Percentiles rank a stretch among this genome's conserved stretches.
Conservation (phyloP, 495 filamentous ascomycete species). For the Tirmania nivea region DNA sequence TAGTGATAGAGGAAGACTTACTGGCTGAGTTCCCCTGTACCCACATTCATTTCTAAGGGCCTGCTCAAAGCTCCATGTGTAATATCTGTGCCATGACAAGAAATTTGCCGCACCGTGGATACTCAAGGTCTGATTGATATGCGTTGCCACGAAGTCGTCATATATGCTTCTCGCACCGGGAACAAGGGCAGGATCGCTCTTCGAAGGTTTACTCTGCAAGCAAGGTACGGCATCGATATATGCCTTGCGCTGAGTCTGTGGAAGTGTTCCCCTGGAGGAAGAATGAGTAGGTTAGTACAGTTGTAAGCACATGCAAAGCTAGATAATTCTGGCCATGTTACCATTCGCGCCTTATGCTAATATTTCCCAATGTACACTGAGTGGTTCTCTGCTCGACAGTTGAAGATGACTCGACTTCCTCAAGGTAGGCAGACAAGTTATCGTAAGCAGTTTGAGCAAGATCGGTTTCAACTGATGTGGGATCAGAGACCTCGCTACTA, state of each 20-base stretch:
- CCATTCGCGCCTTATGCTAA: too few species aligned
- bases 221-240: constrained; percentile 37
- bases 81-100: constrained; percentile 47
- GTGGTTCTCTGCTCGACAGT: too few species aligned
- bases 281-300: too few species aligned
- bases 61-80: constrained; percentile 36
- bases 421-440: too few species aligned
- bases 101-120: constrained; percentile 44
- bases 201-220: constrained; percentile 26
- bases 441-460: too few species aligned
- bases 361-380: too few species aligned
- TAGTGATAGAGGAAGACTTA: too few species aligned
- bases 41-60: constrained; percentile 42
- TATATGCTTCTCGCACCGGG: constrained; percentile 32
- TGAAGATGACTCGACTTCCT: too few species aligned
- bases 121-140: constrained; percentile 37
- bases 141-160: constrained; percentile 44
- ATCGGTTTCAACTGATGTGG: too few species aligned
- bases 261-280: constrained; percentile 20
- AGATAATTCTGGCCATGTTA: too few species aligned
- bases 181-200: constrained; percentile 22
- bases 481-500: too few species aligned
- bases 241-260: constrained; percentile 22
- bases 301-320: too few species aligned
- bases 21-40: constrained; percentile 30